Evolutionary conservation across 176 grass and related monocot species (phyloP).

Genomic region (Guadua angustifolia): DNA sequence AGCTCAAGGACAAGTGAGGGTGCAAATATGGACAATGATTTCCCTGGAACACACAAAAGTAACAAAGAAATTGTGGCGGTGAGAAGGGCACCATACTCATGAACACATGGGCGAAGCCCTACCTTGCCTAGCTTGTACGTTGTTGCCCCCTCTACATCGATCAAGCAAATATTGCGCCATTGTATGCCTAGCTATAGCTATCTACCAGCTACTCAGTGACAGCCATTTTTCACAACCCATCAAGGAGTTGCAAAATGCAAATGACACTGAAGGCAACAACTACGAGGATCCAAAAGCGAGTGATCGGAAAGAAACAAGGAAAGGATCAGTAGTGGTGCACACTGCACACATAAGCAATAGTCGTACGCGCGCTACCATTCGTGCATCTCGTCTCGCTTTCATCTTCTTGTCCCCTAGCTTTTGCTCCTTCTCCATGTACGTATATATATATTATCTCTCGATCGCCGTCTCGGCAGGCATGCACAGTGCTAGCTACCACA

Average conservation of each 20-base stretch:
- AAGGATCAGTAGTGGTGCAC: not conserved
- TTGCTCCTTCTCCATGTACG: conserved; percentile 37
- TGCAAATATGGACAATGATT: not conserved
- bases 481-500: conserved; percentile 18
- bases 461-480: conserved; percentile 15
- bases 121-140: not conserved
- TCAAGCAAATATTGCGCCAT: not conserved
- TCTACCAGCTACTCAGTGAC: not conserved
- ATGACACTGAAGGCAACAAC: conserved; percentile 55
- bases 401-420: conserved; percentile 45
- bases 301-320: not conserved
- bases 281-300: conserved; percentile 35
- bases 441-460: not conserved
- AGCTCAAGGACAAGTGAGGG: not conserved
- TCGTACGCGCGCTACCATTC: conserved; percentile 26
- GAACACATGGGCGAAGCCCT: not conserved
- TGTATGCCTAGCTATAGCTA: not conserved
- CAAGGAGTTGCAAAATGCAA: conserved; percentile 11
- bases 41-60: not conserved
- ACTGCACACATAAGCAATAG: not conserved
- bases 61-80: not conserved
- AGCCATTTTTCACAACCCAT: conserved; percentile 29
- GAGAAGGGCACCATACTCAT: conserved; percentile 8
- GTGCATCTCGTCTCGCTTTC: conserved; percentile 9
- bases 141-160: not conserved